Conservation (phyloP, 495 filamentous ascomycete species). For the Xylaria nigripes region DNA sequence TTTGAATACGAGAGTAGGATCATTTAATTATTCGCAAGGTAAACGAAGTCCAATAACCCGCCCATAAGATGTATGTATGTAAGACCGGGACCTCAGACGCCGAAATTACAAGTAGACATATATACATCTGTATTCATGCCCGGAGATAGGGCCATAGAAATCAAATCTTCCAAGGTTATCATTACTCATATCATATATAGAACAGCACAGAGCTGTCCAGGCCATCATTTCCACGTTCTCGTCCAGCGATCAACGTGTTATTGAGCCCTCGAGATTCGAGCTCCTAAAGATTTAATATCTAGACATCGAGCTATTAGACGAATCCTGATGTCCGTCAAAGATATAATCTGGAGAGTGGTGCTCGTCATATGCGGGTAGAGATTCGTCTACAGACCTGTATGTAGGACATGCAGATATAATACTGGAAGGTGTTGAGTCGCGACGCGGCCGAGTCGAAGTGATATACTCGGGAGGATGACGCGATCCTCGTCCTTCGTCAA, state of each 20-base stretch:
- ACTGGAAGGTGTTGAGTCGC: constrained; percentile 16
- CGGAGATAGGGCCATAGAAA: background rate
- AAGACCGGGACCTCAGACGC: background rate
- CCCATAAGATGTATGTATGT: no score
- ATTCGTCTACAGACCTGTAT: constrained; percentile 29
- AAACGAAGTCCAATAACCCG: no score
- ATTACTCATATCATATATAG: background rate
- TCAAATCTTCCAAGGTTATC: background rate
- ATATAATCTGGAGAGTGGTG: constrained; percentile 29
- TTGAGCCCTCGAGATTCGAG: constrained; percentile 11
- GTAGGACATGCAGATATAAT: constrained; percentile 24
- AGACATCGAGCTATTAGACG: constrained; percentile 17
- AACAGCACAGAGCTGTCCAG: background rate
- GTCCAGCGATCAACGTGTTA: constrained; percentile 20
- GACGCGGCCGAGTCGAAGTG: constrained; percentile 2
- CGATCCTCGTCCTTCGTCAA: constrained; percentile 33
- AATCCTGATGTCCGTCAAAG: constrained; percentile 31
- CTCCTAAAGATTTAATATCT: constrained; percentile 7
- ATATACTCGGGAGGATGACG: constrained; percentile 6
- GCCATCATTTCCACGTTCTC: constrained; percentile 22
- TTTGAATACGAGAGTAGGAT: background rate
- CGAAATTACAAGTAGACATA: background rate
- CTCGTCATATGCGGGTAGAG: constrained; percentile 29
- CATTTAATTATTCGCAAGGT: background rate
- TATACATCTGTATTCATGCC: background rate